Evolutionary conservation across 306 rosid genomes (phyloP).

Genomic region (Dryas alaskensis): DNA sequence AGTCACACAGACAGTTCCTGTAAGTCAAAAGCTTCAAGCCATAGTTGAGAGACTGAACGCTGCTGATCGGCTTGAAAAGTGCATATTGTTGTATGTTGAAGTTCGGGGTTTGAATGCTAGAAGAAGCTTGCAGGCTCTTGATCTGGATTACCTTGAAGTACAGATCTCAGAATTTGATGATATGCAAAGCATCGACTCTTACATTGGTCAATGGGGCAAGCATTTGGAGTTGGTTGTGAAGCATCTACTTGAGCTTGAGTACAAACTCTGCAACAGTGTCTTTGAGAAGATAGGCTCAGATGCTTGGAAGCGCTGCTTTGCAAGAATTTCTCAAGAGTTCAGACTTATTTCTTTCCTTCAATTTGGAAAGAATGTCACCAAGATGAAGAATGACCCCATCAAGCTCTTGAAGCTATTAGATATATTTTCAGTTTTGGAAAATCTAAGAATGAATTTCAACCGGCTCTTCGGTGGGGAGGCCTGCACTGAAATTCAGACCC

Average conservation of each 20-base stretch:
- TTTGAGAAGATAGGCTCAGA: constrained; percentile 50
- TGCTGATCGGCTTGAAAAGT: constrained; percentile 45
- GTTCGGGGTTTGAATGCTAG: constrained; percentile 52
- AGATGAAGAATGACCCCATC: constrained; percentile 56
- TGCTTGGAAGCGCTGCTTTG: constrained; percentile 47
- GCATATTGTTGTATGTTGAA: constrained; percentile 49
- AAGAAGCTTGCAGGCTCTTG: constrained; percentile 55
- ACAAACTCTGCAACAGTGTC: constrained; percentile 42
- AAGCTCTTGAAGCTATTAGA: constrained; percentile 74
- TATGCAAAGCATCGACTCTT: constrained; percentile 30
- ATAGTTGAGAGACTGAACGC: constrained; percentile 55
- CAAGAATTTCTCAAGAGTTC: constrained; percentile 51
- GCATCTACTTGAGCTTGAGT: constrained; percentile 49
- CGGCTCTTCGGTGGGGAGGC: constrained; percentile 55
- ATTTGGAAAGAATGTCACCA: constrained; percentile 58
- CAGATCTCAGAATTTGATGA: constrained; percentile 34
- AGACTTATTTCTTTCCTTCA: constrained; percentile 60
- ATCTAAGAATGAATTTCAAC: constrained; percentile 60
- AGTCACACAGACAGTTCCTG: constrained; percentile 22
- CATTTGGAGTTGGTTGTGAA: constrained; percentile 60
- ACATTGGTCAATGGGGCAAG: constrained; percentile 61
- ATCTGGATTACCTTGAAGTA: constrained; percentile 63
- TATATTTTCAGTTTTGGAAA: constrained; percentile 57
- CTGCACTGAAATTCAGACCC: constrained; percentile 52
- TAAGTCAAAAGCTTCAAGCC: constrained; percentile 44